Base-by-base conservation (phyloP, 108 stramenopile species). In the Seminavis robusta region DNA sequence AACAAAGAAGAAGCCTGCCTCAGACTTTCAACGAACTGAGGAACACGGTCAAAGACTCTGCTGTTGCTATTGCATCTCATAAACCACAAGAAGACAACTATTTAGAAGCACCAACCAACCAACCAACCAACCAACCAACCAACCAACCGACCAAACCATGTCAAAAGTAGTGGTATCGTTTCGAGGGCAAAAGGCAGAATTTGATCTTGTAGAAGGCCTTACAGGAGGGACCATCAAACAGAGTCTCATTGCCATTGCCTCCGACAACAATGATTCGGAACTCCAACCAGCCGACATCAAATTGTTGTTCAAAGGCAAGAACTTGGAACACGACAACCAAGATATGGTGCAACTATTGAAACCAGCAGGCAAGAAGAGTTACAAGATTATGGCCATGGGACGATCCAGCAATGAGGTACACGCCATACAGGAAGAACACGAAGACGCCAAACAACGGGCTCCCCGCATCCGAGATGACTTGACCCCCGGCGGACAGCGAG, bases 401-500 rank as follows among this genome's bases (percentile, higher is more conserved):
- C 13, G 37, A 17, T 65, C 64, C 4, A 13, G 19, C 20, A n/a
- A 9, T 11, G 33, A 56, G 30, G 36, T n/a, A n/a, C 27, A 41
- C 7, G 8, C 16, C 1, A 25, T 33, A 15, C 20, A 56, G 6
- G 32, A 53, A 33, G 19, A 53, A 24, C 28, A 40, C 1, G 5
- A 17, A 39, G 11, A 42, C 3, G 45, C 23, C 5, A 17, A 17
- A 17, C 27, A 48, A 25, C 10, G 16, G 10, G 47, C 55, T 5
- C 43, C 42, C 1, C 36, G 50, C 11, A 28, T 65, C 16, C 54
- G 56, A 15, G 64, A 65, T 48, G 64, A 65, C 28, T 27, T 65
- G 15, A 34, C 64, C 17, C 19, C 17, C 10, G 11, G 8, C 7
- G 64, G 64, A 15, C 31, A 33, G 11, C 25, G 4, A 25, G 28